Evolutionary conservation across 192 early-diverging fungal species (phyloP), one percentile per base, ranked within the genome.

Genomic region (Backusella morwellensis): DNA sequence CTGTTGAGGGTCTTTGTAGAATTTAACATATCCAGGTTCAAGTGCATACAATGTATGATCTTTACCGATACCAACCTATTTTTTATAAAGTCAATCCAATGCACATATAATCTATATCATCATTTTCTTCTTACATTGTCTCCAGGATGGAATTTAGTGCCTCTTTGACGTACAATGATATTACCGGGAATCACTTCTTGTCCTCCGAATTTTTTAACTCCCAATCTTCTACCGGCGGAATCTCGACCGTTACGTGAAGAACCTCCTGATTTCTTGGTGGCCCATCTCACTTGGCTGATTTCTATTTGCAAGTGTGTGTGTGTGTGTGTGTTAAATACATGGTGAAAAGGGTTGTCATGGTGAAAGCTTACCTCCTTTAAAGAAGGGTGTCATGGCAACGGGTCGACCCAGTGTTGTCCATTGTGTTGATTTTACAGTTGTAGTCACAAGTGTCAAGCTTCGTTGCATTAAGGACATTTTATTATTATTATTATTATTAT

Each of bases 151-250:
- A 94, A 94, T 74, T 88, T 85, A 67, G 92, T 94, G 6, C 94
- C 94, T 69, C 92, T 84, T 78, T 95, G 94, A 77, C 94, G 90
- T 52, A 93, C 90, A 77, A 95, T 91, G 70, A 95, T 94, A 78
- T 93, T 92, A 35, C 94, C 94, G 1, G 91, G 86, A 50, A 91
- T 84, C 26, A 94, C 94, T 44, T 84, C 85, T 80, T 95, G 89
- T 69, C 89, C 88, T 75, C 87, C 87, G 82, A 89, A 88, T 67
- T 91, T 91, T 86, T 95, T 95, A 75, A 93, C 88, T 35, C 94
- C 93, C 36, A 95, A 84, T 71, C 91, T 87, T 79, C 90, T 88
- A 87, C 93, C 93, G 32, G 91, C 87, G 11, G 94, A 94, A 78
- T 95, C 93, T 74, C 92, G 86, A 38, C 89, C 89, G 82, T 94